Percentiles rank a stretch among this genome's conserved stretches.
phyloP scores from a whole-genome alignment of 1,284 basidiomycete genomes.

The Trichosporon sp. region DNA sequence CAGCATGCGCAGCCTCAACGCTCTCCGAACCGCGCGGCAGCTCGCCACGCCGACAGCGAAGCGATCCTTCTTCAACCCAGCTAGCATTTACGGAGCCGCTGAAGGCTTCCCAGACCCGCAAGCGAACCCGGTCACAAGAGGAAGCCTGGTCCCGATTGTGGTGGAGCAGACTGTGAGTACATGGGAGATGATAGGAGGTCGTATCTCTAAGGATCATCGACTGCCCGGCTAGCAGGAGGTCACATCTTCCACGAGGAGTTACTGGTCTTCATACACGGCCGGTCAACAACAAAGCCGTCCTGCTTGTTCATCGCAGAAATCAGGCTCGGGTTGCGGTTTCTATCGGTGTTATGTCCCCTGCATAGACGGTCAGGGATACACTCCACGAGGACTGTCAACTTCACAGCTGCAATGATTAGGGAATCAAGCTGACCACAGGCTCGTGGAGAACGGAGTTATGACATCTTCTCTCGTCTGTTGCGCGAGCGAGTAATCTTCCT shows the following conservation, averaged over 20 bases:
- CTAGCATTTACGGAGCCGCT: not conserved
- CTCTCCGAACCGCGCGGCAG: not conserved
- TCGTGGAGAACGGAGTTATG: conserved; percentile 85
- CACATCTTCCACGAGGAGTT: too few relatives aligned
- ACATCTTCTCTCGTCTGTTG: conserved; percentile 85
- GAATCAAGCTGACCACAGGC: conserved; percentile 69
- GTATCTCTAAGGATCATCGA: too few relatives aligned
- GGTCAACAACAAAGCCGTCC: too few relatives aligned
- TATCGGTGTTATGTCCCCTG: too few relatives aligned
- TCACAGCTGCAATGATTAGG: not conserved
- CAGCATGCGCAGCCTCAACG: not conserved
- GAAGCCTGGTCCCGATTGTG: conserved; percentile 73
- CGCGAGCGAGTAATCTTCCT: conserved; percentile 90
- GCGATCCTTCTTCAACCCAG: not conserved
- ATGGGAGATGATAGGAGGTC: too few relatives aligned
- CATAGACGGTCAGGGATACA: too few relatives aligned
- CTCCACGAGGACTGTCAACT: too few relatives aligned
- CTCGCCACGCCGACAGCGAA: not conserved
- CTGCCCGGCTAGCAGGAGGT: too few relatives aligned
- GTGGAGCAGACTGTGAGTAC: conserved; percentile 78
- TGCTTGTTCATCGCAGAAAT: too few relatives aligned
- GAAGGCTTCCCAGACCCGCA: not conserved
- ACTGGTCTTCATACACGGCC: too few relatives aligned
- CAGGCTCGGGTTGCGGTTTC: too few relatives aligned
- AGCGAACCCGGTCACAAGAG: conserved; percentile 27